phyloP scores from a whole-genome alignment of 2,329 filamentous ascomycete species.

The Dothideomycetes sp. region DNA sequence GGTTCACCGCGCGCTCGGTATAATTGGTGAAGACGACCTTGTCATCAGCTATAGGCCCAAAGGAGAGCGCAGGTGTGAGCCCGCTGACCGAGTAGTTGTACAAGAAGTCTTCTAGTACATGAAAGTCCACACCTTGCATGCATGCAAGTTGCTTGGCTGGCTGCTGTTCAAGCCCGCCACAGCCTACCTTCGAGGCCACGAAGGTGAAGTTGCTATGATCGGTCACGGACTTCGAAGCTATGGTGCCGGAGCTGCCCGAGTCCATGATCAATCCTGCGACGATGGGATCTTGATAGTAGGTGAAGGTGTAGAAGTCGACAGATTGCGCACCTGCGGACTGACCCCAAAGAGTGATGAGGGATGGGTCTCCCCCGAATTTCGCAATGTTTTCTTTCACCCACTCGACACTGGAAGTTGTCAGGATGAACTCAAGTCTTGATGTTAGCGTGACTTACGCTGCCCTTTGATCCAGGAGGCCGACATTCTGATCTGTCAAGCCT shows the following conservation, averaged over 20 bases:
- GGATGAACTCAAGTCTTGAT: neutral
- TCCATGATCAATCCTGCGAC: constrained; percentile 35
- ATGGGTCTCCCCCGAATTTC: constrained; percentile 36
- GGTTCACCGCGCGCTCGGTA: constrained; percentile 15
- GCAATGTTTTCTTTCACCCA: constrained; percentile 42
- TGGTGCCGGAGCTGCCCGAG: constrained; percentile 31
- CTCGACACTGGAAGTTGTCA: constrained; percentile 22
- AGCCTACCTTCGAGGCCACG: constrained; percentile 26
- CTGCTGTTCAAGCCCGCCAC: constrained; percentile 14
- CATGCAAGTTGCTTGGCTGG: constrained; percentile 23
- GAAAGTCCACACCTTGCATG: constrained; percentile 21
- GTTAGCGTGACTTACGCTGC: constrained; percentile 15
- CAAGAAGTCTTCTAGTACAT: constrained; percentile 22
- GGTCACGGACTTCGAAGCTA: constrained; percentile 15
- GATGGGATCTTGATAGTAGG: constrained; percentile 38
- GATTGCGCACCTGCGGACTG: constrained; percentile 17
- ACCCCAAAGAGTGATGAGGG: constrained; percentile 16
- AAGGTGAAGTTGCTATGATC: constrained; percentile 26
- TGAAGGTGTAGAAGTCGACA: constrained; percentile 34
- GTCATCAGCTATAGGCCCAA: constrained; percentile 11
- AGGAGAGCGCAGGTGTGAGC: constrained; percentile 14
- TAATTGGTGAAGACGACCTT: constrained; percentile 22
- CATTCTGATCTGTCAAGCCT: constrained; percentile 27
- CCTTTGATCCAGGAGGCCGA: constrained; percentile 44
- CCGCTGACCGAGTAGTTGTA: constrained; percentile 18